Evolutionary conservation across 1,284 basidiomycete genomes (phyloP).

Genomic region (Malassezia vespertilionis): DNA sequence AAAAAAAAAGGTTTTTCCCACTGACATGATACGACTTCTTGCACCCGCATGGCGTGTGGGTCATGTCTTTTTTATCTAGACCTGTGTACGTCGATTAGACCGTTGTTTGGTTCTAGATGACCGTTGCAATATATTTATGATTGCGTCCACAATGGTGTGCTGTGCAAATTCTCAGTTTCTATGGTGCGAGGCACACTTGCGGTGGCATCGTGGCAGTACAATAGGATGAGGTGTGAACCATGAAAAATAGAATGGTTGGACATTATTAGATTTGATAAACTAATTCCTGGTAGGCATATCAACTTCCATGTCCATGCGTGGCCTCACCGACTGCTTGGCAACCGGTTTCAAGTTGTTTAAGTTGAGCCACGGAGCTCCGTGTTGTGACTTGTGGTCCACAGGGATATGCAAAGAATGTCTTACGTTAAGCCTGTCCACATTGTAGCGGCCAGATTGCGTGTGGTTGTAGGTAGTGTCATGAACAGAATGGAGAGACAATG

Average conservation of each 20-base stretch:
- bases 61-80: conserved; percentile 6
- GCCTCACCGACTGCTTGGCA: conserved; percentile 5
- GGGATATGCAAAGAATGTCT: background rate
- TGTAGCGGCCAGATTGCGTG: background rate
- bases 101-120: conserved; percentile 6
- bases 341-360: conserved; percentile 7
- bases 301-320: conserved; percentile 9
- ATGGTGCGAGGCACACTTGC: too few relatives aligned
- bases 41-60: background rate
- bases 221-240: too few relatives aligned
- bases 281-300: too few relatives aligned
- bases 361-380: background rate
- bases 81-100: background rate
- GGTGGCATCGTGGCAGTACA: too few relatives aligned
- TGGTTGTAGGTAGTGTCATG: conserved; percentile 18
- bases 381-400: background rate
- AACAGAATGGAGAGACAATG: conserved; percentile 39
- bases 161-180: too few relatives aligned
- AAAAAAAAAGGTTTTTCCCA: conserved; percentile 10
- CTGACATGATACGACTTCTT: background rate
- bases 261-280: too few relatives aligned
- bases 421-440: background rate
- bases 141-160: too few relatives aligned
- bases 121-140: conserved; percentile 11
- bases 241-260: too few relatives aligned